A percentile compares a stretch with the other conserved stretches of the same genome.
Conservation (phyloP, 768 basidiomycete species). For the Pleurotus citrinopileatus region DNA sequence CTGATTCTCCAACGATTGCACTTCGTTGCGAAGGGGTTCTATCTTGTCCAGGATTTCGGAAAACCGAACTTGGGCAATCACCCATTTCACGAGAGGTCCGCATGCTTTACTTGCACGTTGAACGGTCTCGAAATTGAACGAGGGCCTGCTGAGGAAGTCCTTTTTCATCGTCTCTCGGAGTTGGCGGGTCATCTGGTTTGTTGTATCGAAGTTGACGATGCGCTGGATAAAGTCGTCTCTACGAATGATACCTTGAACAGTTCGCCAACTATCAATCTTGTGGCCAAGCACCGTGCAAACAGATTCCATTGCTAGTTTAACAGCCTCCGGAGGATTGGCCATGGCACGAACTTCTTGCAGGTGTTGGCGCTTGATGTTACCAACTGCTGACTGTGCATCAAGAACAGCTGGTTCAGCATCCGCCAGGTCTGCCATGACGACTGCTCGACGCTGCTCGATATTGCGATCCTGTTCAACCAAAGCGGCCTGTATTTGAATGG, state of each 20-base stretch:
- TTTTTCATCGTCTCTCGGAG: constrained; percentile 90
- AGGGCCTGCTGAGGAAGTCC: constrained; percentile 87
- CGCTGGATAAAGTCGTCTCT: constrained; percentile 95
- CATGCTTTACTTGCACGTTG: constrained; percentile 96
- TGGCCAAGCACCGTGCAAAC: constrained; percentile 96
- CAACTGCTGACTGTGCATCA: constrained; percentile 95
- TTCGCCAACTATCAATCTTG: constrained; percentile 95
- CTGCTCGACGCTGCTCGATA: constrained; percentile 83
- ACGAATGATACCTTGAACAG: constrained; percentile 93
- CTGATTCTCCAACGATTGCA: constrained; percentile 87
- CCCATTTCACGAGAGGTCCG: constrained; percentile 98
- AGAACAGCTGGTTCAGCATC: constrained; percentile 97
- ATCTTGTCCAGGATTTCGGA: constrained; percentile 97
- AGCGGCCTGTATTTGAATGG: constrained; percentile 93
- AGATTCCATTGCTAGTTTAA: constrained; percentile 98
- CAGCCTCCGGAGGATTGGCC: constrained; percentile 97
- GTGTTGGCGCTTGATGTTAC: constrained; percentile 93
- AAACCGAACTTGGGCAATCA: constrained; percentile 92
- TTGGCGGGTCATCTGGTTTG: constrained; percentile 81
- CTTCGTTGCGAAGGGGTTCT: constrained; percentile 93
- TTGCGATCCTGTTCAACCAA: constrained; percentile 87
- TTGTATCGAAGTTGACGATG: constrained; percentile 95
- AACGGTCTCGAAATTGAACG: constrained; percentile 93
- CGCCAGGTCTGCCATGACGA: constrained; percentile 94
- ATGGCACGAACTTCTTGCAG: constrained; percentile 96